Evolutionary conservation across 148 eudicot species (phyloP), one percentile per base, ranked within the genome.

Genomic region (Nepenthes mirabilis): DNA sequence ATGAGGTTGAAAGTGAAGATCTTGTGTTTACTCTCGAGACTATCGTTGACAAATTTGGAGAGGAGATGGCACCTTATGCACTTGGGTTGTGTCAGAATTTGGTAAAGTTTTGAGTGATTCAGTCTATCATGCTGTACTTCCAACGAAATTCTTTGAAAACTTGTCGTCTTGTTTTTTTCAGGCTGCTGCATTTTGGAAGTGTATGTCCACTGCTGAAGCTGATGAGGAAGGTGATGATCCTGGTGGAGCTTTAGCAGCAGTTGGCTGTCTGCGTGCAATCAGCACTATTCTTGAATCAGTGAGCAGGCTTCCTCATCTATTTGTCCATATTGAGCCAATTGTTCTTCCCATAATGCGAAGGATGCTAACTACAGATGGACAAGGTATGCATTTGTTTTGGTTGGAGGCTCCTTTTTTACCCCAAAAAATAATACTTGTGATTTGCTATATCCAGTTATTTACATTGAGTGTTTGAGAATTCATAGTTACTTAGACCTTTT

Each of bases 61-160:
- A 94, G 81, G 99, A 94, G 78, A 94, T 94, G 97, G 97, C 97
- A 69, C 97, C 99, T 34, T 89, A 86, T 75, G 97, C 99, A 62
- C 83, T 94, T 75, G 99, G 99, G 60, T 72, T 94, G 64, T 94
- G 99, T 80, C 99, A 89, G 74, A 94, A 89, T 82, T 75, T 94
- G 97, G 99, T 93, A 67, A 70, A 37, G 7, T 63, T 54, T 59
- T 23, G 5, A 7, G 23, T 11, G 36, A 53, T 52, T 11, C 36
- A 43, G 36, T 35, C 36, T 57, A 10, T 35, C 51, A 6, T 52
- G 32, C 54, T 14, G 8, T 33, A 2, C 55, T 52, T 68, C 43
- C 6, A 32, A 33, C 13, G 1, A 5, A 59, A 33, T 59, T 12
- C 56, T 50, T 69, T 61, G 59, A 23, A 47, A 11, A 47, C 47